Percentiles rank a stretch among this genome's conserved stretches.
phyloP scores from a whole-genome alignment of 2,329 filamentous ascomycete species.

The Cadophora malorum region DNA sequence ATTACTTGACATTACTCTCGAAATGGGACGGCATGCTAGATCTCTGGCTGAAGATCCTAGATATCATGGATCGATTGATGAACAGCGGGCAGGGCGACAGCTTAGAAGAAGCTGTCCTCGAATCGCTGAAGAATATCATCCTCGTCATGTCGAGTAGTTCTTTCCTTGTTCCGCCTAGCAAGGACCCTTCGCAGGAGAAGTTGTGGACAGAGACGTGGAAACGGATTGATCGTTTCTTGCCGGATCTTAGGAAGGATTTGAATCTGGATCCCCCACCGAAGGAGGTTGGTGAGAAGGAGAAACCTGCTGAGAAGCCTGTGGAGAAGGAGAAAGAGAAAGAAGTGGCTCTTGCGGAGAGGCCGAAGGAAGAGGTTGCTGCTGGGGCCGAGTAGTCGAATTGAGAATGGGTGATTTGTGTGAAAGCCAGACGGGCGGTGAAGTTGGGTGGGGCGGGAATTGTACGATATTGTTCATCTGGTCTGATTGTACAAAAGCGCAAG shows the following conservation, averaged over 20 bases:
- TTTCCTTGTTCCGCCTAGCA: slow-evolving; percentile 75
- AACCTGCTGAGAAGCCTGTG: slow-evolving; percentile 9
- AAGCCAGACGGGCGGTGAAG: background rate
- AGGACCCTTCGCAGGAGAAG: slow-evolving; percentile 60
- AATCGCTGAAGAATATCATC: slow-evolving; percentile 94
- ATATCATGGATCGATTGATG: slow-evolving; percentile 94
- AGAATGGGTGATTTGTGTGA: background rate
- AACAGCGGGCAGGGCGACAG: slow-evolving; percentile 93
- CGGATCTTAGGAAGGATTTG: slow-evolving; percentile 63
- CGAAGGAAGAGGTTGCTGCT: slow-evolving; percentile 10
- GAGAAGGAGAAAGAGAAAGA: slow-evolving; percentile 12
- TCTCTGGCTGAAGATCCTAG: slow-evolving; percentile 89
- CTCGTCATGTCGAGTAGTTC: slow-evolving; percentile 93
- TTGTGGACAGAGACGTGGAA: slow-evolving; percentile 70
- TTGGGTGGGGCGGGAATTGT: background rate
- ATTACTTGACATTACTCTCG: slow-evolving; percentile 85
- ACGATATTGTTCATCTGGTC: slow-evolving; percentile 8
- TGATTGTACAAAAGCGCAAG: slow-evolving; percentile 7
- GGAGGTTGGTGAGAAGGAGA: slow-evolving; percentile 21
- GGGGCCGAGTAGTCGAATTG: background rate
- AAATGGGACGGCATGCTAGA: slow-evolving; percentile 90
- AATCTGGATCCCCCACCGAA: slow-evolving; percentile 54
- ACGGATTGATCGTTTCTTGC: slow-evolving; percentile 68
- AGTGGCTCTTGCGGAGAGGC: background rate
- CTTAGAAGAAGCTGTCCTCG: slow-evolving; percentile 90